Conservation (phyloP, 495 filamentous ascomycete species). For the Penicillium manginii region DNA sequence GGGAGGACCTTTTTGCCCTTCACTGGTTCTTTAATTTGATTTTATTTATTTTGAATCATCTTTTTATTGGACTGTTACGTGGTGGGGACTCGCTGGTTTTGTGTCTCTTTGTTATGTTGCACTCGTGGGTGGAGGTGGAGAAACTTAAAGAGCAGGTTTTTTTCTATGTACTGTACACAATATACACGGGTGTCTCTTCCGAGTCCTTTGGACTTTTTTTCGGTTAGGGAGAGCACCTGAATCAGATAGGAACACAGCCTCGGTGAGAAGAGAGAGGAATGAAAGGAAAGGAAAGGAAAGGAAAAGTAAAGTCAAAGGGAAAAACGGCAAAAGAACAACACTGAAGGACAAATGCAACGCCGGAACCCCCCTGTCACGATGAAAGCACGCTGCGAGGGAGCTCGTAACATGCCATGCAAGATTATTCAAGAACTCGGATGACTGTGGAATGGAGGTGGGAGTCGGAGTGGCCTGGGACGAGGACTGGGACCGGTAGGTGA, state of each 20-base stretch:
- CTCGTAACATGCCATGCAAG: constrained; percentile 34
- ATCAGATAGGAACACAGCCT: constrained; percentile 20
- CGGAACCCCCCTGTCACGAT: constrained; percentile 34
- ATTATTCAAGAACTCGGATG: constrained; percentile 26
- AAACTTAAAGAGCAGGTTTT: constrained; percentile 23
- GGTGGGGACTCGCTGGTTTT: background rate
- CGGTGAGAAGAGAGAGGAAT: constrained; percentile 9
- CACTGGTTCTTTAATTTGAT: background rate
- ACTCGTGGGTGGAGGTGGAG: background rate
- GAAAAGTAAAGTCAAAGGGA: constrained; percentile 14
- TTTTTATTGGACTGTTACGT: too few relatives aligned
- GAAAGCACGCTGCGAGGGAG: constrained; percentile 27
- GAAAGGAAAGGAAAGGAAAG: constrained; percentile 13
- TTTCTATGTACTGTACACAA: constrained; percentile 41
- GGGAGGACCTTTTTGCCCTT: constrained; percentile 12
- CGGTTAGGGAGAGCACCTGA: background rate
- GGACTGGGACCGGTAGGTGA: too few relatives aligned
- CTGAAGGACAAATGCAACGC: constrained; percentile 27
- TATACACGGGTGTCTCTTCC: constrained; percentile 26
- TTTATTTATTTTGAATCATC: background rate
- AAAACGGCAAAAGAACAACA: constrained; percentile 7
- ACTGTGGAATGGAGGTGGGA: background rate
- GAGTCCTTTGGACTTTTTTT: background rate
- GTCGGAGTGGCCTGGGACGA: too few relatives aligned
- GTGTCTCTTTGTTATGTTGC: background rate